Percentiles rank a stretch among this genome's conserved stretches.
These are phyloP conservation scores for Microglena sp. DNA, from an alignment of 139 green algal genomes.

Conservation along the genomic window DNA sequence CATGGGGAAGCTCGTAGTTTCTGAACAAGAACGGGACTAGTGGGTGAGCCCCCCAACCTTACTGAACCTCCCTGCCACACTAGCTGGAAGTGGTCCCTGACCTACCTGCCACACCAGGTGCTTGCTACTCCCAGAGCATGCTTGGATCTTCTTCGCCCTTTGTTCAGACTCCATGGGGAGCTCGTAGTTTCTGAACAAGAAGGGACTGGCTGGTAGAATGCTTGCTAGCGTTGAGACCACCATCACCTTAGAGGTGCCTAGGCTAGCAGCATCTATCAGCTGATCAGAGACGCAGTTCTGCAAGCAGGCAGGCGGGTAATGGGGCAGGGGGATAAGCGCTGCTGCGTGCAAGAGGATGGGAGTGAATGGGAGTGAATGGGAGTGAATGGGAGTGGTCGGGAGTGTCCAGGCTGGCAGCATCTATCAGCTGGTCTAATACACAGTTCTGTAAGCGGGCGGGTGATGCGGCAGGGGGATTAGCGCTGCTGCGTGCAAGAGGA, in stretches of 20 bases:
- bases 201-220: constrained; percentile 65
- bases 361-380: neutral
- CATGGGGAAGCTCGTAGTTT: neutral
- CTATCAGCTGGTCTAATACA: constrained; percentile 40
- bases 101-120: constrained; percentile 59
- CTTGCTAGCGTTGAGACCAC: constrained; percentile 73
- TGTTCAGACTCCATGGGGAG: constrained; percentile 8
- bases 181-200: constrained; percentile 70
- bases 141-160: neutral
- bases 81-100: no score
- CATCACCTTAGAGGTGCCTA: constrained; percentile 60
- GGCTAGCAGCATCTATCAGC: constrained; percentile 52
- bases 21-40: no score
- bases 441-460: constrained; percentile 22
- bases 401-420: constrained; percentile 54
- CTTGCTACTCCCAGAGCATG: neutral
- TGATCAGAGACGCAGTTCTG: constrained; percentile 31
- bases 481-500: no score
- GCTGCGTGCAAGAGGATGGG: no score
- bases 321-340: neutral
- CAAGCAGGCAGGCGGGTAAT: no score
- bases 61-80: constrained; percentile 73
- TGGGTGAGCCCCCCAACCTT: no score
- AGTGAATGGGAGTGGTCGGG: no score
- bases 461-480: neutral